Evolutionary conservation across 73 alveolate genomes (phyloP), one percentile per base, ranked within the genome.

Genomic region (Stentor coeruleus): DNA sequence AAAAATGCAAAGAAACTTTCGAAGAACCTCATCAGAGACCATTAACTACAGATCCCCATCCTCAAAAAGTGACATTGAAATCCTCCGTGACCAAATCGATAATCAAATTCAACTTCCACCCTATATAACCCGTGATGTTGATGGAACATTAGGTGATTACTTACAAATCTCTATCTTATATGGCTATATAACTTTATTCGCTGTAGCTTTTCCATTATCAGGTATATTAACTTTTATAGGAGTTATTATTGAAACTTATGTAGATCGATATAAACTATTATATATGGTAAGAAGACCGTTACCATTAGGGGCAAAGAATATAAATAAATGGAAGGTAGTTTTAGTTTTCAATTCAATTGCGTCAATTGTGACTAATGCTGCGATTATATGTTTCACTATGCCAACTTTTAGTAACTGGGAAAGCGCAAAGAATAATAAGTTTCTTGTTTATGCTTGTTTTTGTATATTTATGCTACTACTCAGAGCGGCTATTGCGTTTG

Each of bases 141-240:
- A 87, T 75, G 93, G 93, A 20, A 87, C 88, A 39, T 84, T 87
- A 3, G 77, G 85, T 1, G 88, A 85, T 39, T 87, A 87, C 38
- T 76, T 87, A 88, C 88, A 87, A 87, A 49, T 87, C 39, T 58
- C 73, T 3, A 72, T 87, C 26, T 37, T 82, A 41, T 84, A 84
- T 59, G 86, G 88, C 35, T 87, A 55, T 81, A 55, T 84, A 6
- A 74, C 85, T 77, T 58, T 87, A 2, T 87, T 87, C 66, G 90
- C 91, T 6, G 76, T 87, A 11, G 91, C 93, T 42, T 87, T 84
- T 74, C 93, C 93, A 4, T 74, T 85, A 14, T 74, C 91, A 33
- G 77, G 59, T 74, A 41, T 76, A 3, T 40, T 87, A 35, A 85
- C 91, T 11, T 83, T 84, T 38, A 80, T 77, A 4, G 40, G 35